Base-by-base conservation (phyloP, 345 rosid genomes). In the Chamaenerion angustifolium region DNA sequence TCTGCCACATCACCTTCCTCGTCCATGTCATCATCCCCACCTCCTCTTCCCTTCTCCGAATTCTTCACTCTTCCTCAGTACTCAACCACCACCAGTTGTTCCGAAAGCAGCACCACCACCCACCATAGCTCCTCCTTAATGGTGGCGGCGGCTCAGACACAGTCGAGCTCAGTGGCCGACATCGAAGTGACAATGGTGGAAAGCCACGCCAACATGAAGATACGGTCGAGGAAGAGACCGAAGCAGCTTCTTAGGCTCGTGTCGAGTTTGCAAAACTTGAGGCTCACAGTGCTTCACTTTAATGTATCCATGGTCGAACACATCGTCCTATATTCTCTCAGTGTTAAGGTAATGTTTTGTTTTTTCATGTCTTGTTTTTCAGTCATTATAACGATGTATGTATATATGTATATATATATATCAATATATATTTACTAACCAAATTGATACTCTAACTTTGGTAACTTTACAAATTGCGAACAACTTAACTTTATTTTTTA, bases 101-200 rank as follows among this genome's bases (percentile, higher is more conserved):
- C 47, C 50, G 10, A 21, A 41, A 15, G 18, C 48, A 0, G 3
- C 51, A 50, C 14, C 10, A 11, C 55, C 8, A 31, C 41, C 11
- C 44, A n/a, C 40, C 8, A 64, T 58, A 4, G 60, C 50, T 48
- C 55, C 65, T 18, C 59, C n/a, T 18, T 18, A 17, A 49, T 55
- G 3, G 47, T 45, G 56, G 60, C 53, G 12, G 72, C 73, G 8
- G 21, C 67, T 44, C 21, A 53, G 55, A 63, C 51, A 23, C 72
- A 62, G 42, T 51, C 48, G 42, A 59, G 53, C 44, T 46, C 68
- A 17, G 52, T 74, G 12, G 83, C 79, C n/a, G 94, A 80, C 57
- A 68, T 90, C 43, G 92, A 90, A 74, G 96, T 83, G 62, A 79
- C 74, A 51, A 76, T 86, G 69, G 87, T 83, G 15, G 98, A 86